A percentile compares a stretch with the other conserved stretches of the same genome.
Evolutionary conservation across 805 yeast genomes (phyloP).

Genomic region (Spathaspora passalidarum): DNA sequence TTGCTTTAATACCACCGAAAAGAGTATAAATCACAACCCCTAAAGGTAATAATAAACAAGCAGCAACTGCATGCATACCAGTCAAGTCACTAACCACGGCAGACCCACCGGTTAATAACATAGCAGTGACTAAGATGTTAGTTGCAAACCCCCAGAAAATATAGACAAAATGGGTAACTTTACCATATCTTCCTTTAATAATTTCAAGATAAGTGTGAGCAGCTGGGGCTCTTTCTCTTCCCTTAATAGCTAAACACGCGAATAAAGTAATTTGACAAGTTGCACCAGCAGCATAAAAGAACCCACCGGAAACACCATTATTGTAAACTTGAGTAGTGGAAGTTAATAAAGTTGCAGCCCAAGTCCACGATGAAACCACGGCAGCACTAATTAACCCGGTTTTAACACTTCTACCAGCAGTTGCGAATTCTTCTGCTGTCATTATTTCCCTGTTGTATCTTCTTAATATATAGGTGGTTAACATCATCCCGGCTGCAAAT

Average conservation of each 20-base stretch:
- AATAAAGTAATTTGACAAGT: conserved; percentile 83
- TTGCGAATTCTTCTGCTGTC: conserved; percentile 90
- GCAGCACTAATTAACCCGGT: conserved; percentile 85
- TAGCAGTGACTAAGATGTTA: conserved; percentile 85
- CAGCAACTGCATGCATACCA: conserved; percentile 76
- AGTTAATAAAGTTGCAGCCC: conserved; percentile 42
- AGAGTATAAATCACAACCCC: conserved; percentile 55
- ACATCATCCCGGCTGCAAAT: conserved; percentile 76
- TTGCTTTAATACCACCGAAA: conserved; percentile 46
- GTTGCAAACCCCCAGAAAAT: conserved; percentile 84
- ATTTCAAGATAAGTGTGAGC: conserved; percentile 92
- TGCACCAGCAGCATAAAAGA: conserved; percentile 88
- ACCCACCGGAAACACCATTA: conserved; percentile 76
- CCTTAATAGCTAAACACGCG: conserved; percentile 83
- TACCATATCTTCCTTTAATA: conserved; percentile 76
- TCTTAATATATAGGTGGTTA: conserved; percentile 64
- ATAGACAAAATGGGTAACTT: conserved; percentile 64
- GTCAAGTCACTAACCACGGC: conserved; percentile 79
- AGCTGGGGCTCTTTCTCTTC: conserved; percentile 84
- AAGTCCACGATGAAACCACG: conserved; percentile 91
- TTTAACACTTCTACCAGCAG: conserved; percentile 87
- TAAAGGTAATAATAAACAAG: conserved; percentile 76
- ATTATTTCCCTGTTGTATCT: conserved; percentile 83
- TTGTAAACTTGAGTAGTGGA: conserved; percentile 70
- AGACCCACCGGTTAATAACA: conserved; percentile 88